Evolutionary conservation across 768 basidiomycete genomes (phyloP).

Genomic region (Royoungia palumana): DNA sequence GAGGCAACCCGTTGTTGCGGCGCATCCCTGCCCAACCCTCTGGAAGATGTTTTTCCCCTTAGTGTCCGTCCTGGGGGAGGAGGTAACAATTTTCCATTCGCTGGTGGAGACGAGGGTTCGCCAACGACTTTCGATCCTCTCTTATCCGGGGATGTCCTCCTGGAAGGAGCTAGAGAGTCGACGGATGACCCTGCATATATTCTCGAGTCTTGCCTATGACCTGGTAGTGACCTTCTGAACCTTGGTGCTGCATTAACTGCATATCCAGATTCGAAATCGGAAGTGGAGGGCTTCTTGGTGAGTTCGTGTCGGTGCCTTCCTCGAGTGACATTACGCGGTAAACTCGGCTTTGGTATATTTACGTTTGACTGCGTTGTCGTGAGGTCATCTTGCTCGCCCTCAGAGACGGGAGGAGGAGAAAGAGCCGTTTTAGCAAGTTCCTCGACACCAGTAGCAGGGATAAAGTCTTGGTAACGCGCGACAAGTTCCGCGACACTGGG

Average conservation of each 20-base stretch:
- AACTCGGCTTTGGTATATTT: conserved; percentile 23
- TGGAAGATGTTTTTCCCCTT: conserved; percentile 36
- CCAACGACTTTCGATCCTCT: conserved; percentile 36
- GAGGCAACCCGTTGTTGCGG: conserved; percentile 42
- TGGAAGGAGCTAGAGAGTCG: conserved; percentile 60
- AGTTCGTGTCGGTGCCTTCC: conserved; percentile 47
- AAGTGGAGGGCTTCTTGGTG: conserved; percentile 56
- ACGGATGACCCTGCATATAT: conserved; percentile 41
- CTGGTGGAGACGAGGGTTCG: conserved; percentile 34
- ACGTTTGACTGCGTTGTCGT: conserved; percentile 24
- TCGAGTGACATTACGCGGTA: conserved; percentile 38
- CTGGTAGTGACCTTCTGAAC: conserved; percentile 50
- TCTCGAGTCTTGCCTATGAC: conserved; percentile 41
- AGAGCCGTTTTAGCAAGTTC: conserved; percentile 71
- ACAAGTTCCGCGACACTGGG: conserved; percentile 83
- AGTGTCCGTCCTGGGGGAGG: conserved; percentile 33
- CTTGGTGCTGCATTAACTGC: conserved; percentile 88
- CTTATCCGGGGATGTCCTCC: conserved; percentile 75
- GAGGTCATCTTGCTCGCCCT: conserved; percentile 73
- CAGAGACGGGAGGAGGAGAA: conserved; percentile 60
- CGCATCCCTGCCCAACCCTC: conserved; percentile 36
- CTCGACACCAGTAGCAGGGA: conserved; percentile 69
- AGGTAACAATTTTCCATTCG: conserved; percentile 24
- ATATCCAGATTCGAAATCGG: conserved; percentile 90
- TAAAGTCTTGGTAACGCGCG: conserved; percentile 73